Percentiles rank a stretch among this genome's conserved stretches.
These are phyloP conservation scores for Ophiostoma piceae DNA, from an alignment of 2,329 filamentous ascomycete genomes.

Conservation along the genomic window DNA sequence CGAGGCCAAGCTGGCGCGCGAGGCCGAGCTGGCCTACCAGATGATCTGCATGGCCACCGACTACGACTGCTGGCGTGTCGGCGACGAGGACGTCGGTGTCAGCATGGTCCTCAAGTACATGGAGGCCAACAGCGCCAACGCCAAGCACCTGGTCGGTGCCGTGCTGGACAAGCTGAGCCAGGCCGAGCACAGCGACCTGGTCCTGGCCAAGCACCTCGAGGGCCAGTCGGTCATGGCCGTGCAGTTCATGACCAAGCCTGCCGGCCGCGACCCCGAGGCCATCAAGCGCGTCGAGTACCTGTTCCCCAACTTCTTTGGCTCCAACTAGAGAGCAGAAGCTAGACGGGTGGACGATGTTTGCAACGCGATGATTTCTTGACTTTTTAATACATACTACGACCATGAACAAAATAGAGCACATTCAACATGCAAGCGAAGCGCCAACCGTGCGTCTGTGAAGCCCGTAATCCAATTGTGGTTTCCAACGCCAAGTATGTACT, in stretches of 20 bases:
- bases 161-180: constrained; percentile 81
- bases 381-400: background rate
- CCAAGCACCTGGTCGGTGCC: constrained; percentile 74
- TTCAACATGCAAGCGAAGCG: background rate
- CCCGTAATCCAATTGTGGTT: background rate
- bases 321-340: background rate
- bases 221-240: constrained; percentile 72
- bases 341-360: background rate
- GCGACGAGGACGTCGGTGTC: constrained; percentile 79
- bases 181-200: constrained; percentile 67
- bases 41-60: constrained; percentile 99
- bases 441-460: background rate
- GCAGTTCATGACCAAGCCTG: constrained; percentile 73
- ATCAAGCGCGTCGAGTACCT: constrained; percentile 77
- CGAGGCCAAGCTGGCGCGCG: constrained; percentile 90
- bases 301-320: constrained; percentile 70
- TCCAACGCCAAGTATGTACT: background rate
- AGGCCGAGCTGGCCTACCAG: constrained; percentile 94
- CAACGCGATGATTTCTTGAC: background rate
- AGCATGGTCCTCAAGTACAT: constrained; percentile 97
- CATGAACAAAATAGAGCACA: constrained; percentile 1
- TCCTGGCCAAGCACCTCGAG: constrained; percentile 75
- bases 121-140: constrained; percentile 87
- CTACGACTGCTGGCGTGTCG: constrained; percentile 95
- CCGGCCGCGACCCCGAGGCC: constrained; percentile 66